phyloP scores from a whole-genome alignment of 2,329 filamentous ascomycete species.

The Hymenotorrendiella dingleyae region DNA sequence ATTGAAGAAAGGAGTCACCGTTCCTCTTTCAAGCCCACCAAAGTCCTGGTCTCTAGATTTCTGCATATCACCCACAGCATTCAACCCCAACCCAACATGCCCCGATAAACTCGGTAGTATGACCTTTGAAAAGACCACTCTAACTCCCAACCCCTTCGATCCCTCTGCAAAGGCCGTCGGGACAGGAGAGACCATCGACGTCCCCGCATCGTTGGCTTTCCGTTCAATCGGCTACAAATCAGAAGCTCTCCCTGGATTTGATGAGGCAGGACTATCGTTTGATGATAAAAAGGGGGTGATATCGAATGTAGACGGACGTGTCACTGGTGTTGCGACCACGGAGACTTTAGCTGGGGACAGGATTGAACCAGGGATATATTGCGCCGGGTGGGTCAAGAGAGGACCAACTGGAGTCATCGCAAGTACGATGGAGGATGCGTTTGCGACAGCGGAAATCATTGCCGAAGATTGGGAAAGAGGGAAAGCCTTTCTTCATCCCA shows the following conservation, averaged over 20 bases:
- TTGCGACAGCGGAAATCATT: slow-evolving; percentile 79
- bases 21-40: slow-evolving; percentile 37
- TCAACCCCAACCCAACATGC: slow-evolving; percentile 43
- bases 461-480: slow-evolving; percentile 63
- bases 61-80: slow-evolving; percentile 69
- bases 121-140: slow-evolving; percentile 56
- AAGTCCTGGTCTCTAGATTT: slow-evolving; percentile 84
- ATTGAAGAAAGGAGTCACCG: slow-evolving; percentile 65
- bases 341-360: no score
- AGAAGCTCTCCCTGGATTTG: slow-evolving; percentile 67
- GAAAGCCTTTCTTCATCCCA: no score
- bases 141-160: slow-evolving; percentile 51
- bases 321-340: slow-evolving; percentile 36
- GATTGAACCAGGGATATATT: slow-evolving; percentile 79
- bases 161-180: slow-evolving; percentile 42
- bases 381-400: slow-evolving; percentile 92
- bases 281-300: slow-evolving; percentile 69
- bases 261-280: slow-evolving; percentile 70
- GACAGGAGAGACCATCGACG: slow-evolving; percentile 43
- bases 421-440: slow-evolving; percentile 92
- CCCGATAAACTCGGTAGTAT: slow-evolving; percentile 52
- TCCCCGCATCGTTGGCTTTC: slow-evolving; percentile 72
- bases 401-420: slow-evolving; percentile 95
- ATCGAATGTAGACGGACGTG: slow-evolving; percentile 77
- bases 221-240: slow-evolving; percentile 95